Conservation (phyloP, 331 rosid species). For the Malus hybrid region DNA sequence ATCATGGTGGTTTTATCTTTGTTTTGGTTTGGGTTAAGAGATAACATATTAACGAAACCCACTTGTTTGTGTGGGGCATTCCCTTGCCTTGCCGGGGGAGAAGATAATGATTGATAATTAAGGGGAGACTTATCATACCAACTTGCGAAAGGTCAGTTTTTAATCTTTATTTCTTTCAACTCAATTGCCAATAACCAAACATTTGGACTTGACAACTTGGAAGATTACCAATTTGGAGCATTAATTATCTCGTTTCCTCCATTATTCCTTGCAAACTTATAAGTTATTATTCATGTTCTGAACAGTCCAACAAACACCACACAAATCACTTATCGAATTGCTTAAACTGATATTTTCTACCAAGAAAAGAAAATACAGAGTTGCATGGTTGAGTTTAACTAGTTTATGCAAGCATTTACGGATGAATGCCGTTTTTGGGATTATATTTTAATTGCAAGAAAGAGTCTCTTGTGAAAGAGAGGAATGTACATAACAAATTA, state of each 20-base stretch:
- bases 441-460: too few species aligned
- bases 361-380: not conserved
- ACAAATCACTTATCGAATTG: not conserved
- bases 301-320: not conserved
- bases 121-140: not conserved
- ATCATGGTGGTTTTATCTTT: not conserved
- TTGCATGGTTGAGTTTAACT: too few species aligned
- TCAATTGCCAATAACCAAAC: not conserved
- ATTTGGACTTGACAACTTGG: not conserved
- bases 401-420: too few species aligned
- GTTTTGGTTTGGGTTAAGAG: not conserved
- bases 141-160: not conserved
- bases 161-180: not conserved
- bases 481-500: too few species aligned
- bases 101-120: not conserved
- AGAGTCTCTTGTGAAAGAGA: too few species aligned
- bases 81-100: not conserved
- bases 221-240: not conserved
- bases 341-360: not conserved
- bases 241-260: not conserved
- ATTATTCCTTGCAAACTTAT: not conserved
- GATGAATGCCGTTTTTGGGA: too few species aligned
- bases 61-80: constrained; percentile 9
- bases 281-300: not conserved
- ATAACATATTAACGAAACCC: not conserved